These are phyloP conservation scores for Colletotrichum viniferum DNA, from an alignment of 2,329 filamentous ascomycete genomes.

Conservation along the genomic window DNA sequence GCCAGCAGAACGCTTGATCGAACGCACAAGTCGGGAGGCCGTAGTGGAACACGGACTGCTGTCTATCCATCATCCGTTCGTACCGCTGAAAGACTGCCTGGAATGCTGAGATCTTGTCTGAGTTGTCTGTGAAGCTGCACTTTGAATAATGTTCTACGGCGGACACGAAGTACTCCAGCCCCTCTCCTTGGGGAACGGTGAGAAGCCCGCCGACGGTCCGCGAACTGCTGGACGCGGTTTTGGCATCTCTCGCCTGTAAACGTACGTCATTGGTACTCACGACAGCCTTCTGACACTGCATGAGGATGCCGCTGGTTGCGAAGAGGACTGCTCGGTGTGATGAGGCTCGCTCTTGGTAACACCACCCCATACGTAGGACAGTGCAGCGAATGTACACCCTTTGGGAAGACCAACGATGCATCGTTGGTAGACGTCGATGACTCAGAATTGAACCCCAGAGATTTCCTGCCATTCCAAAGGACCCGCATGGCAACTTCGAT, in stretches of 20 bases:
- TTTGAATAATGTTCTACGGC: neutral
- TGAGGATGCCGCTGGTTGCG: neutral
- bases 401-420: neutral
- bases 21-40: neutral
- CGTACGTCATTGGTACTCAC: too few relatives aligned
- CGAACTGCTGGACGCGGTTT: neutral
- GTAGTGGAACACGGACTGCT: neutral
- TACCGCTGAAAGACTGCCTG: neutral
- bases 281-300: neutral
- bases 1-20: neutral
- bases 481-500: neutral
- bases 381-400: neutral
- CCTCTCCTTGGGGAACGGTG: neutral
- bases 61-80: neutral
- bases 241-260: accelerated
- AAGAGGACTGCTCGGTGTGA: neutral
- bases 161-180: neutral
- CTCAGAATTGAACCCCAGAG: neutral
- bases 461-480: neutral
- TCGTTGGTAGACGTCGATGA: neutral
- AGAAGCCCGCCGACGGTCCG: neutral
- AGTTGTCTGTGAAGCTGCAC: neutral
- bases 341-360: neutral
- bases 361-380: neutral
- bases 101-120: neutral